phyloP scores from a whole-genome alignment of 2,329 filamentous ascomycete species.

The Diaporthe aspalathi region DNA sequence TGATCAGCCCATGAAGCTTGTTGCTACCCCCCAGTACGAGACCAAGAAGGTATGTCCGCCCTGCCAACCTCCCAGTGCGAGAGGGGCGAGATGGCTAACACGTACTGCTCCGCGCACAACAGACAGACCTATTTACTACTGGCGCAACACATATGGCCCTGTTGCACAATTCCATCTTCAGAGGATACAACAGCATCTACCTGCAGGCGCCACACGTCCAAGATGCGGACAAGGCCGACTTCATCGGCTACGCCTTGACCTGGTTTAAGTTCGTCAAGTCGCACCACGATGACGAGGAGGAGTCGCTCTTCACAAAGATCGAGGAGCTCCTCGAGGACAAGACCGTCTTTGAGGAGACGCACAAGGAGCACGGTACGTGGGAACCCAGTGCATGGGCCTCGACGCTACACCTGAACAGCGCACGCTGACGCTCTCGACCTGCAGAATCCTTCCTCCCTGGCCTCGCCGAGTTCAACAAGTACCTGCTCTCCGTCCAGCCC shows the following conservation, averaged over 20 bases:
- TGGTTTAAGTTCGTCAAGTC: slow-evolving; percentile 70
- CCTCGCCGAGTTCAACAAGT: slow-evolving; percentile 63
- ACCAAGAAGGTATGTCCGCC: slow-evolving; percentile 58
- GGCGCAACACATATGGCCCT: slow-evolving; percentile 72
- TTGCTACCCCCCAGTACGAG: slow-evolving; percentile 64
- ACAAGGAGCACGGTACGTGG: slow-evolving; percentile 64
- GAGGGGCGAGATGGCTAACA: background rate
- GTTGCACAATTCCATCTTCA: slow-evolving; percentile 71
- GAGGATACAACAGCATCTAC: slow-evolving; percentile 73
- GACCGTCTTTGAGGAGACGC: slow-evolving; percentile 62
- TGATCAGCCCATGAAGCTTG: slow-evolving; percentile 64
- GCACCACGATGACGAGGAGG: slow-evolving; percentile 72
- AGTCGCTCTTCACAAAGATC: slow-evolving; percentile 65
- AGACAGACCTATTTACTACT: slow-evolving; percentile 69
- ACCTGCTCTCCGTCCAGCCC: slow-evolving; percentile 56
- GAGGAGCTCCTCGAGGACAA: slow-evolving; percentile 63
- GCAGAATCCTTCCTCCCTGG: slow-evolving; percentile 62
- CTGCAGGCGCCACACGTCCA: slow-evolving; percentile 66
- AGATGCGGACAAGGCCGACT: slow-evolving; percentile 64
- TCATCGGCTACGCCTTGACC: slow-evolving; percentile 67
- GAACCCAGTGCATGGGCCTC: background rate
- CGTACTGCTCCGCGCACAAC: background rate
- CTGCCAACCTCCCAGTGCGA: background rate
- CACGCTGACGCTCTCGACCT: background rate
- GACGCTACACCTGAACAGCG: background rate